A percentile compares a stretch with the other conserved stretches of the same genome.
Conservation (phyloP, 805 yeast genomes). For the Candida nitratophila region DNA sequence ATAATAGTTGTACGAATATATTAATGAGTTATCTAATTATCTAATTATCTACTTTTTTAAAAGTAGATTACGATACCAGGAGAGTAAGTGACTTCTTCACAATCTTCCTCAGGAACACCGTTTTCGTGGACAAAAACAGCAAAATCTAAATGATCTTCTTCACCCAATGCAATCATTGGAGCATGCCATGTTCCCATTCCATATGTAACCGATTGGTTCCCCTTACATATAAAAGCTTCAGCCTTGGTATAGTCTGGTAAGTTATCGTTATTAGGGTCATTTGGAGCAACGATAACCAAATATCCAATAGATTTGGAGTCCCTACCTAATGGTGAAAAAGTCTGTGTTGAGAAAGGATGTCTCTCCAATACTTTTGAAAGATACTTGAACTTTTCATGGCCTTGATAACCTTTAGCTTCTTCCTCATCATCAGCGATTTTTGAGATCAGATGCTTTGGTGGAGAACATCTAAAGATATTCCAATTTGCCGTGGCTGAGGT, state of each 20-base stretch:
- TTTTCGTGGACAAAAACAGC: slow-evolving; percentile 86
- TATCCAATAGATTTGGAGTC: slow-evolving; percentile 42
- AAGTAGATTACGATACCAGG: slow-evolving; percentile 44
- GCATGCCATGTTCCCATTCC: slow-evolving; percentile 91
- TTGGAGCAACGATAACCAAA: slow-evolving; percentile 73
- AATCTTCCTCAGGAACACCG: slow-evolving; percentile 71
- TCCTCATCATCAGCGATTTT: slow-evolving; percentile 4
- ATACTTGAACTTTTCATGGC: slow-evolving; percentile 25
- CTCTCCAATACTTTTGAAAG: slow-evolving; percentile 70
- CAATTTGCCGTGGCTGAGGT: slow-evolving; percentile 54
- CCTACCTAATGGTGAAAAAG: slow-evolving; percentile 87
- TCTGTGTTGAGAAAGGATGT: slow-evolving; percentile 85
- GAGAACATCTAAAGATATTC: slow-evolving; percentile 78
- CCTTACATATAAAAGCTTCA: slow-evolving; percentile 67
- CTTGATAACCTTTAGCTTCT: neutral
- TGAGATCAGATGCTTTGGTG: slow-evolving; percentile 56
- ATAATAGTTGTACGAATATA: neutral
- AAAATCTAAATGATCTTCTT: slow-evolving; percentile 52
- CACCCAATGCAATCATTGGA: slow-evolving; percentile 83
- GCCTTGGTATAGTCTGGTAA: slow-evolving; percentile 58
- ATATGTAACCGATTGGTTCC: slow-evolving; percentile 86
- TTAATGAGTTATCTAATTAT: too few relatives aligned
- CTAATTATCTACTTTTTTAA: neutral
- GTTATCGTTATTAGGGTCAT: slow-evolving; percentile 30
- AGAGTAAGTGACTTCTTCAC: slow-evolving; percentile 68